These are phyloP conservation scores for Purshia tridentata DNA, from an alignment of 306 rosid species.

Conservation along the genomic window DNA sequence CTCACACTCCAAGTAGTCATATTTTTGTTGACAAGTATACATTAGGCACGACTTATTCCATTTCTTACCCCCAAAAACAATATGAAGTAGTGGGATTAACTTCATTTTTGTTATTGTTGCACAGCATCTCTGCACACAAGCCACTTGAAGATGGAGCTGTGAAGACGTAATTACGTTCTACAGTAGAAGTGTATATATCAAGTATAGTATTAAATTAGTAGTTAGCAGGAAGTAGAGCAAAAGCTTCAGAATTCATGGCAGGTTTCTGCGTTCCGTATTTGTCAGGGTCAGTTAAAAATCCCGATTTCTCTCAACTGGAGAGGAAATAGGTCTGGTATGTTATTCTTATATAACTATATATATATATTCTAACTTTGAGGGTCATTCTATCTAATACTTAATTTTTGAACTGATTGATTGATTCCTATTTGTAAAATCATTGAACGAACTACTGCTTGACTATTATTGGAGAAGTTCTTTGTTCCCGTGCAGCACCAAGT, in stretches of 20 bases:
- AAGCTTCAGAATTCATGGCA: slow-evolving; percentile 39
- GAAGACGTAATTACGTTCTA: slow-evolving; percentile 43
- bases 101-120: slow-evolving; percentile 25
- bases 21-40: not conserved
- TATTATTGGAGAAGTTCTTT: slow-evolving; percentile 22
- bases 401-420: slow-evolving; percentile 46
- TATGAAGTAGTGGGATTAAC: slow-evolving; percentile 1
- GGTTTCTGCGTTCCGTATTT: slow-evolving; percentile 52
- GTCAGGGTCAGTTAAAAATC: slow-evolving; percentile 47
- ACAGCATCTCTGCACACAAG: slow-evolving; percentile 76
- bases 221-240: slow-evolving; percentile 51
- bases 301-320: slow-evolving; percentile 47
- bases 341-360: slow-evolving; percentile 43
- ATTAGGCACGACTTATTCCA: not conserved
- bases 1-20: not conserved
- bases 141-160: slow-evolving; percentile 90
- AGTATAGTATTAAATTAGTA: slow-evolving; percentile 58
- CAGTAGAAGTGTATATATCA: slow-evolving; percentile 71
- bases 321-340: slow-evolving; percentile 49
- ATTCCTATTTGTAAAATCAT: slow-evolving; percentile 54
- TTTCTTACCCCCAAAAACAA: slow-evolving; percentile 2
- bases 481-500: not conserved
- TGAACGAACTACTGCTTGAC: slow-evolving; percentile 20
- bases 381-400: slow-evolving; percentile 50
- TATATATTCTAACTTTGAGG: slow-evolving; percentile 48